phyloP scores from a whole-genome alignment of 495 filamentous ascomycete genomes.

The Cetradonia linearis region DNA sequence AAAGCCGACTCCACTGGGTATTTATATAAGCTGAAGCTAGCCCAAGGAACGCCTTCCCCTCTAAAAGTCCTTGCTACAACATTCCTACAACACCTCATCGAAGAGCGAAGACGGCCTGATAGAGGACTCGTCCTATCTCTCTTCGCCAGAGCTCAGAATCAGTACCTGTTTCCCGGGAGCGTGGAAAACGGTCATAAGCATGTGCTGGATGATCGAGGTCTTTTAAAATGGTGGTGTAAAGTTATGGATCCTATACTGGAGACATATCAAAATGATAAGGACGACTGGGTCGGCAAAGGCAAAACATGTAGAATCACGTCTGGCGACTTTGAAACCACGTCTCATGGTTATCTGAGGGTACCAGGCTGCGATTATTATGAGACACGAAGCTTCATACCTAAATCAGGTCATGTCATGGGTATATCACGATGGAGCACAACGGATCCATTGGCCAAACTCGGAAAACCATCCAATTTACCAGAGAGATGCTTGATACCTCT shows the following conservation, averaged over 20 bases:
- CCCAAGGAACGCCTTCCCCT: conserved; percentile 55
- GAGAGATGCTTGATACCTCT: conserved; percentile 77
- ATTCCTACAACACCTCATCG: conserved; percentile 66
- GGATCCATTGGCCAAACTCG: conserved; percentile 58
- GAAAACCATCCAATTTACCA: conserved; percentile 48
- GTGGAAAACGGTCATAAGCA: conserved; percentile 79
- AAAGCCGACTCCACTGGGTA: conserved; percentile 97
- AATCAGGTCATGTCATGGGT: conserved; percentile 35
- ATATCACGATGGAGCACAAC: conserved; percentile 40
- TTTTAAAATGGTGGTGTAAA: conserved; percentile 93
- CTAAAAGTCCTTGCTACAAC: conserved; percentile 59
- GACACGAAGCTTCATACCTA: conserved; percentile 52
- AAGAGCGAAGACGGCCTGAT: conserved; percentile 52
- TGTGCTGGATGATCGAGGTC: conserved; percentile 77
- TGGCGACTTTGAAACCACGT: conserved; percentile 30
- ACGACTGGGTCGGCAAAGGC: background rate
- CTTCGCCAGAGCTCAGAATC: conserved; percentile 83
- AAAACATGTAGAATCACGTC: background rate
- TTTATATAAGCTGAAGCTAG: conserved; percentile 52
- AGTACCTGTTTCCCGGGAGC: conserved; percentile 92
- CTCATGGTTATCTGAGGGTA: conserved; percentile 70
- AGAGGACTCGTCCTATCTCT: conserved; percentile 73
- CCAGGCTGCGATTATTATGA: conserved; percentile 75
- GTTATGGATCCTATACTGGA: conserved; percentile 63
- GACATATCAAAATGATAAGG: conserved; percentile 25